Evolutionary conservation across 805 yeast species (phyloP).

Genomic region (Pichia paraexigua): DNA sequence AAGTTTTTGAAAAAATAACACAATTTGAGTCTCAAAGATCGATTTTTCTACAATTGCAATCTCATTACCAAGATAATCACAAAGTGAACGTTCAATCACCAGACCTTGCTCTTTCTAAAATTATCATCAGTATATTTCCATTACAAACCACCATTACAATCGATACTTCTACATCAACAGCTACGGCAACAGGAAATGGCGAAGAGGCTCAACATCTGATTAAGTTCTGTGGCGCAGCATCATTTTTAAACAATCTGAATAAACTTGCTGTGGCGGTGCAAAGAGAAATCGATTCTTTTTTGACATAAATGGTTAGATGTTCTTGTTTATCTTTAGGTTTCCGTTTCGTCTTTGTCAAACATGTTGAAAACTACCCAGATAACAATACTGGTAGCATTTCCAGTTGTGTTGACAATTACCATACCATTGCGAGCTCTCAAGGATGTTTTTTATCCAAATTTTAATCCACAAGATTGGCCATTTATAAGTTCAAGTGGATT

Average conservation of each 20-base stretch:
- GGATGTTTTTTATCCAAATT: slow-evolving; percentile 10
- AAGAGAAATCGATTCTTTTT: background rate
- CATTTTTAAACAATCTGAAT: background rate
- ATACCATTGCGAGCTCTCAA: slow-evolving; percentile 6
- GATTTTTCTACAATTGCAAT: slow-evolving; percentile 12
- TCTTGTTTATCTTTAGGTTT: no score
- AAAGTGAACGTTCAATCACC: background rate
- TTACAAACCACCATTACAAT: background rate
- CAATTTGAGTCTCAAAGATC: slow-evolving; percentile 18
- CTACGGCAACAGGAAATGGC: background rate
- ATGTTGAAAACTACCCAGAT: background rate
- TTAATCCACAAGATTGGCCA: slow-evolving; percentile 8
- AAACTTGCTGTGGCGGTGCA: background rate
- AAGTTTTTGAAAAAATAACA: slow-evolving; percentile 20
- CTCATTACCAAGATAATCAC: slow-evolving; percentile 2
- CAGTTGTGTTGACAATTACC: background rate
- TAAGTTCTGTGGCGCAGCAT: slow-evolving; percentile 1
- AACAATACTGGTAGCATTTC: background rate
- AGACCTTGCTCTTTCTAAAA: background rate
- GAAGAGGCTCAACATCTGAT: background rate
- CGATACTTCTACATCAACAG: background rate
- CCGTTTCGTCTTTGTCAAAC: background rate
- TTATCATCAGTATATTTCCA: background rate
- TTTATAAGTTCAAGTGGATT: slow-evolving; percentile 20
- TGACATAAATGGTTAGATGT: background rate